Percentiles rank a stretch among this genome's conserved stretches.
Evolutionary conservation across 306 rosid species (phyloP).

Genomic region (Prunus salicina): DNA sequence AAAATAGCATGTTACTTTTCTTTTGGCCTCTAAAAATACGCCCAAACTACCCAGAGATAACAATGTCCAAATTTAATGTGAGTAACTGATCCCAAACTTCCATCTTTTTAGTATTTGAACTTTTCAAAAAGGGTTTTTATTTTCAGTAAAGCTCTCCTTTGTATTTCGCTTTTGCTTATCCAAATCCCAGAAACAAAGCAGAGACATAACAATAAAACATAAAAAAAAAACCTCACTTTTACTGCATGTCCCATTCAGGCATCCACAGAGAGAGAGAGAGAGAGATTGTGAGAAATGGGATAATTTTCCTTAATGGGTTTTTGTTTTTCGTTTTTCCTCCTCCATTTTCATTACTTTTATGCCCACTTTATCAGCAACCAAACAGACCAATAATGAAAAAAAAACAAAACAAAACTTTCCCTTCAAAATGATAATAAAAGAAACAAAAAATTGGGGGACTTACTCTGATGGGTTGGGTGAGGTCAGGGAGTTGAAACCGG

Average conservation of each 20-base stretch:
- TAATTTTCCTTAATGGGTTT: not conserved
- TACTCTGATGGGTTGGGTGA: conserved; percentile 39
- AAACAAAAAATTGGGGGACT: not conserved
- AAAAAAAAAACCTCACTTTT: not conserved
- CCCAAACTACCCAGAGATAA: not conserved
- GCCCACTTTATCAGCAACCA: conserved; percentile 9
- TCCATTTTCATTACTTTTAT: not conserved
- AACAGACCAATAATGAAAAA: not conserved
- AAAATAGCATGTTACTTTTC: not conserved
- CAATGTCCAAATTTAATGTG: not conserved
- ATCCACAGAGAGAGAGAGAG: not conserved
- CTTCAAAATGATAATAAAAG: not conserved
- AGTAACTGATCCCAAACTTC: not conserved
- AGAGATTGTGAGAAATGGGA: not conserved
- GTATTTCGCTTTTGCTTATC: not conserved
- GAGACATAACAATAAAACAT: not conserved
- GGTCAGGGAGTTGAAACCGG: conserved; percentile 56
- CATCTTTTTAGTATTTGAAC: not conserved
- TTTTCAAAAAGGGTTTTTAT: not conserved
- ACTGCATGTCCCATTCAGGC: not conserved
- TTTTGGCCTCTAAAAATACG: not conserved
- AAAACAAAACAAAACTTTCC: not conserved
- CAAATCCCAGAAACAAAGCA: not conserved
- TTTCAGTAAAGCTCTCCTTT: not conserved
- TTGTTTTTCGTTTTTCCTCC: not conserved